Conservation (phyloP, 1,139 yeast species). For the Pichia inconspicua region DNA sequence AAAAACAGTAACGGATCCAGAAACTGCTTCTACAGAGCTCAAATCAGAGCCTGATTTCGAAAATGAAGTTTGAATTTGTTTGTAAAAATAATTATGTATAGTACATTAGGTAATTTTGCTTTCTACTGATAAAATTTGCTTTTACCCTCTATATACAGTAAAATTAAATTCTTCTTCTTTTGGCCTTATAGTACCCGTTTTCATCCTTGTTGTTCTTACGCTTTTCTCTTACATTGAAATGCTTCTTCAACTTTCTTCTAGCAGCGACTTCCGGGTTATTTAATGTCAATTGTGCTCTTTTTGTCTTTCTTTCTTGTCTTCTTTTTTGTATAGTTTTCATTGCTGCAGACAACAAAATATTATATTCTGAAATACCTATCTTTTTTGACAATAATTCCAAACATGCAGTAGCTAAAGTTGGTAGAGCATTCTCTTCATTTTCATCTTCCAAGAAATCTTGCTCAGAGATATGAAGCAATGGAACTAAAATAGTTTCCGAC, state of each 20-base stretch:
- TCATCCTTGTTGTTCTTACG: constrained; percentile 69
- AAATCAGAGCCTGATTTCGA: background rate
- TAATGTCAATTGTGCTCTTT: constrained; percentile 69
- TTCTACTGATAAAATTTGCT: background rate
- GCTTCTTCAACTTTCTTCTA: constrained; percentile 66
- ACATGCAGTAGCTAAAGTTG: constrained; percentile 59
- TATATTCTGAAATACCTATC: constrained; percentile 66
- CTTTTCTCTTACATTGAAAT: constrained; percentile 66
- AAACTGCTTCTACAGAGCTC: background rate
- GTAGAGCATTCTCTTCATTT: constrained; percentile 38
- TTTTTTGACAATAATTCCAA: constrained; percentile 59
- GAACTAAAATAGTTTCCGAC: constrained; percentile 39
- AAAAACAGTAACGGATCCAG: background rate
- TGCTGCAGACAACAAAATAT: constrained; percentile 57
- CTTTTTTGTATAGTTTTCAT: constrained; percentile 50
- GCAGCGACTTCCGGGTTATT: constrained; percentile 79
- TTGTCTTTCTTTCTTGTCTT: constrained; percentile 69
- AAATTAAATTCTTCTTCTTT: constrained; percentile 33
- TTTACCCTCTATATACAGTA: background rate
- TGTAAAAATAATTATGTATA: background rate
- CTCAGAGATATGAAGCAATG: constrained; percentile 52
- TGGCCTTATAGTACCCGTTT: constrained; percentile 65
- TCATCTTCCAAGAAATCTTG: constrained; percentile 36
- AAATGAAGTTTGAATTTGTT: background rate
- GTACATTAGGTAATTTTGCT: background rate